Percentiles rank a stretch among this genome's conserved stretches.
These are phyloP conservation scores for Chlamydomonas sp. DNA, from an alignment of 139 green algal genomes.

Conservation along the genomic window DNA sequence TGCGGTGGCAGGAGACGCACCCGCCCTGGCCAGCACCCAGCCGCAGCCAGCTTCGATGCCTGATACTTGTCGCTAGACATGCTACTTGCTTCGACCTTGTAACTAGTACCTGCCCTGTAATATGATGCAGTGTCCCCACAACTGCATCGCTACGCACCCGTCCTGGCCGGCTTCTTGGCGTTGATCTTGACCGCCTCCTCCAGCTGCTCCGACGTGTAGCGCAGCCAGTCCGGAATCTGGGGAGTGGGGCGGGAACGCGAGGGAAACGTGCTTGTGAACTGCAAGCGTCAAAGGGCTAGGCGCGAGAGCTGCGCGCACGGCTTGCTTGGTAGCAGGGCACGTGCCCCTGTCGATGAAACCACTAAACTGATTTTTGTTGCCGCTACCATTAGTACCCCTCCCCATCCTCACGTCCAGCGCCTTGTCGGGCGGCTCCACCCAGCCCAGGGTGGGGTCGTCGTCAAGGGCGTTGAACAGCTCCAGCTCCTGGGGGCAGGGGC, in stretches of 20 bases:
- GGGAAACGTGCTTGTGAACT: background rate
- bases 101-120: background rate
- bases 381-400: background rate
- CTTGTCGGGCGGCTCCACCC: constrained; percentile 9
- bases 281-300: background rate
- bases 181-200: constrained; percentile 26
- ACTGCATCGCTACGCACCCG: constrained; percentile 1
- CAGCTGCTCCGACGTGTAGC: constrained; percentile 26
- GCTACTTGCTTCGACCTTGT: too few relatives aligned
- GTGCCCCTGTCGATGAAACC: background rate
- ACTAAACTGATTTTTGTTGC: background rate
- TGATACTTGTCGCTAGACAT: too few relatives aligned
- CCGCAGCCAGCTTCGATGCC: too few relatives aligned
- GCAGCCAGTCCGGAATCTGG: constrained; percentile 37
- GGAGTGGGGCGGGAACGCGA: background rate
- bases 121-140: background rate
- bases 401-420: background rate
- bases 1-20: background rate
- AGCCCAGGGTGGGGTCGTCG: constrained; percentile 26
- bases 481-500: background rate
- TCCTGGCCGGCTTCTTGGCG: constrained; percentile 37
- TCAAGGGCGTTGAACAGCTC: constrained; percentile 35
- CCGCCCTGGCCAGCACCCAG: background rate
- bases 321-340: background rate
- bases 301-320: background rate